phyloP scores from a whole-genome alignment of 2,329 filamentous ascomycete genomes.

The Ophiostoma ulmi region DNA sequence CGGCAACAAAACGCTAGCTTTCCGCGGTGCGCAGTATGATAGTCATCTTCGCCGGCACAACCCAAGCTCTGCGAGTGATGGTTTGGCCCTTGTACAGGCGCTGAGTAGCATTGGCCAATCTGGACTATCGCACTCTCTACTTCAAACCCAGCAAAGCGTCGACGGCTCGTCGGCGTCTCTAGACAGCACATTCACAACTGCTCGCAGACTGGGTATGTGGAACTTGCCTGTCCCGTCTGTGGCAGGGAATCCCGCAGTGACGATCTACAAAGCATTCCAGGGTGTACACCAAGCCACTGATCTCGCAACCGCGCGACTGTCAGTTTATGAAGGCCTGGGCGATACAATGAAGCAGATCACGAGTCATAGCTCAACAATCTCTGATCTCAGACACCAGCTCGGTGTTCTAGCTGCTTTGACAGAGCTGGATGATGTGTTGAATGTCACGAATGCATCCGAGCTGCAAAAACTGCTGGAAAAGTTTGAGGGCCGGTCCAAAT shows the following conservation, averaged over 20 bases:
- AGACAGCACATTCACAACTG: slow-evolving; percentile 71
- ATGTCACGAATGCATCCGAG: slow-evolving; percentile 53
- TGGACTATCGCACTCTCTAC: slow-evolving; percentile 75
- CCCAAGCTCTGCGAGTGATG: slow-evolving; percentile 52
- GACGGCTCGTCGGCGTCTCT: slow-evolving; percentile 55
- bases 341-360: slow-evolving; percentile 56
- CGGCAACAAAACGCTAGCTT: slow-evolving; percentile 79
- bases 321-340: slow-evolving; percentile 60
- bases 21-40: slow-evolving; percentile 86
- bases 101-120: slow-evolving; percentile 77
- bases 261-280: slow-evolving; percentile 76
- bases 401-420: slow-evolving; percentile 66
- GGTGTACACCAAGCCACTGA: slow-evolving; percentile 64
- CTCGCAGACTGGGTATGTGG: slow-evolving; percentile 83
- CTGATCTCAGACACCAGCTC: slow-evolving; percentile 50
- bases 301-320: slow-evolving; percentile 46
- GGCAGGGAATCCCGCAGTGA: slow-evolving; percentile 57
- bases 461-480: slow-evolving; percentile 56
- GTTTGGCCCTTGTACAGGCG: slow-evolving; percentile 66
- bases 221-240: slow-evolving; percentile 70
- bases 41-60: slow-evolving; percentile 66
- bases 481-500: slow-evolving; percentile 62
- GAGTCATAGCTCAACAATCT: slow-evolving; percentile 45
- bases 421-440: slow-evolving; percentile 74
- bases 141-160: slow-evolving; percentile 60